Percentiles rank a stretch among this genome's conserved stretches.
These are phyloP conservation scores for Diospyros lotus DNA, from an alignment of 148 eudicot genomes.

Conservation along the genomic window DNA sequence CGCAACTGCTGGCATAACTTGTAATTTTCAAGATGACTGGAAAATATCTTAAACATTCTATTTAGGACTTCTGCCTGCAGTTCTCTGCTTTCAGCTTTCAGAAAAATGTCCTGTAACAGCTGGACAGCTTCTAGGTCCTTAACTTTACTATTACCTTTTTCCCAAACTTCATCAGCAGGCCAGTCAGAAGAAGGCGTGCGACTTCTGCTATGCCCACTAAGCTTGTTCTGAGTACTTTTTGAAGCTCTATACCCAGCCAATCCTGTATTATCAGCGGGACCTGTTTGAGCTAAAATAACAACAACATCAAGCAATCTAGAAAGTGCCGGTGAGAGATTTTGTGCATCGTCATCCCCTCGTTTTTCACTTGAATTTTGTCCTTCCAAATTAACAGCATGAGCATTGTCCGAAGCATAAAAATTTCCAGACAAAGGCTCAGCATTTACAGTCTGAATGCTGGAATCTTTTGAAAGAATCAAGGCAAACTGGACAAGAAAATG, in stretches of 20 bases:
- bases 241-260: slow-evolving; percentile 37
- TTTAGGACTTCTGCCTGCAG: slow-evolving; percentile 93
- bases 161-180: slow-evolving; percentile 65
- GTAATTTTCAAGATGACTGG: slow-evolving; percentile 94
- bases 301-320: slow-evolving; percentile 93
- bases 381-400: slow-evolving; percentile 20
- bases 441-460: slow-evolving; percentile 27
- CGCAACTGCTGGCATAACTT: slow-evolving; percentile 88
- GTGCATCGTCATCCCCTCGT: slow-evolving; percentile 36
- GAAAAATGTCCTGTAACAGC: slow-evolving; percentile 94
- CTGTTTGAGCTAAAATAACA: slow-evolving; percentile 78
- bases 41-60: slow-evolving; percentile 95
- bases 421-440: slow-evolving; percentile 38
- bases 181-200: slow-evolving; percentile 54
- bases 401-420: slow-evolving; percentile 28
- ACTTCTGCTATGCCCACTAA: slow-evolving; percentile 68
- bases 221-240: slow-evolving; percentile 39
- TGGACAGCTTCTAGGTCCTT: slow-evolving; percentile 97
- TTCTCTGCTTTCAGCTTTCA: slow-evolving; percentile 77
- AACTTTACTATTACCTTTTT: slow-evolving; percentile 66
- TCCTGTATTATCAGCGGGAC: slow-evolving; percentile 50
- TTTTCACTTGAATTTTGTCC: slow-evolving; percentile 32
- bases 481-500: slow-evolving; percentile 98
- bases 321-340: slow-evolving; percentile 72
- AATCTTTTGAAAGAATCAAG: slow-evolving; percentile 57